Evolutionary conservation across 2,329 filamentous ascomycete genomes (phyloP).

Genomic region (Colletotrichum filicis): DNA sequence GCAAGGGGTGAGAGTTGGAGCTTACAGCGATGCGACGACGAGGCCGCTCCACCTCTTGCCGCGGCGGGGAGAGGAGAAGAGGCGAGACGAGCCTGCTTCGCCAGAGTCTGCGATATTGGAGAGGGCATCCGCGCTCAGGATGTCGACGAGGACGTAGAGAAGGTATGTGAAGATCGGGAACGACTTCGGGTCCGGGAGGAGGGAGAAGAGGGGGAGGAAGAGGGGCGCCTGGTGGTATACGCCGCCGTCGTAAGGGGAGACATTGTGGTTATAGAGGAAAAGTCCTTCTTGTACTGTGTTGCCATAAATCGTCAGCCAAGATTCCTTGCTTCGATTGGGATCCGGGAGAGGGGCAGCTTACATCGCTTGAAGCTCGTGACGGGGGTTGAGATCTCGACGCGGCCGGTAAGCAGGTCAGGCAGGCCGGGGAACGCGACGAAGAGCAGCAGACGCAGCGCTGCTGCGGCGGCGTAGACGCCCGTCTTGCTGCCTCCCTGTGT

Average conservation of each 20-base stretch:
- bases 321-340: neutral
- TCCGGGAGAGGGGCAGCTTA: conserved; percentile 56
- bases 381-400: conserved; percentile 96
- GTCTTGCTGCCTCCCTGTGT: conserved; percentile 52
- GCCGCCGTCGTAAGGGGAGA: conserved; percentile 96
- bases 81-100: conserved; percentile 77
- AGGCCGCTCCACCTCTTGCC: conserved; percentile 79
- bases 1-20: neutral
- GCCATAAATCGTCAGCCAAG: neutral
- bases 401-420: conserved; percentile 85
- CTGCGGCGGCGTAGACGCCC: conserved; percentile 78
- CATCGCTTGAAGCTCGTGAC: conserved; percentile 98
- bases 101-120: conserved; percentile 83
- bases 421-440: conserved; percentile 85
- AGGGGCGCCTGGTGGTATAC: conserved; percentile 86
- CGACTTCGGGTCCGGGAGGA: conserved; percentile 77
- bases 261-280: conserved; percentile 95
- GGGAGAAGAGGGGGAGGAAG: conserved; percentile 89
- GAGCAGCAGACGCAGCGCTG: conserved; percentile 81
- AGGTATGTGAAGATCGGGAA: conserved; percentile 81
- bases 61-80: conserved; percentile 83
- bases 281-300: conserved; percentile 89
- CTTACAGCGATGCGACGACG: conserved; percentile 82
- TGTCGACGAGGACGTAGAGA: conserved; percentile 83
- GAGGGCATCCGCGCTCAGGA: conserved; percentile 84